phyloP scores from a whole-genome alignment of 2,329 filamentous ascomycete species.

The Pseudopithomyces maydicus region DNA sequence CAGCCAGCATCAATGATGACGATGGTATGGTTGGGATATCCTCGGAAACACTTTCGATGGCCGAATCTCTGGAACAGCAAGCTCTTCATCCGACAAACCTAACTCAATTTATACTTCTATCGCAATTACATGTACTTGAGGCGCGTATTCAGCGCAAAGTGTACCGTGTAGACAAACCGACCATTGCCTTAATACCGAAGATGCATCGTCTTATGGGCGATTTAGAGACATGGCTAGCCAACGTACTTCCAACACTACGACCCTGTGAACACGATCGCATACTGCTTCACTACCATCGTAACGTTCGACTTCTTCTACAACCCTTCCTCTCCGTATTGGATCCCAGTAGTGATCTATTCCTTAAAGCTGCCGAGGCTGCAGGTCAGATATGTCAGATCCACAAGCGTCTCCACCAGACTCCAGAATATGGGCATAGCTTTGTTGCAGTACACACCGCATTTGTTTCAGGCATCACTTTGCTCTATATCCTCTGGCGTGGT shows the following conservation, averaged over 20 bases:
- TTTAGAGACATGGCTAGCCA: constrained; percentile 55
- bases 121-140: constrained; percentile 54
- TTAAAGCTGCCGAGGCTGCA: constrained; percentile 48
- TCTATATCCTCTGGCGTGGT: constrained; percentile 50
- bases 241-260: constrained; percentile 40
- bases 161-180: constrained; percentile 55
- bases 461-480: no score
- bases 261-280: constrained; percentile 53
- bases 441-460: constrained; percentile 52
- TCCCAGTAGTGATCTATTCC: constrained; percentile 54
- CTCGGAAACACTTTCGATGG: no score
- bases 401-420: constrained; percentile 49
- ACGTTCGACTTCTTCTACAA: constrained; percentile 57
- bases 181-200: constrained; percentile 53
- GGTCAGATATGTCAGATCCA: constrained; percentile 51
- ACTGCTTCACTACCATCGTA: constrained; percentile 57
- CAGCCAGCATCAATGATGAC: no score
- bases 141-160: constrained; percentile 59
- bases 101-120: constrained; percentile 39
- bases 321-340: constrained; percentile 56
- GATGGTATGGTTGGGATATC: no score
- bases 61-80: no score
- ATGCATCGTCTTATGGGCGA: constrained; percentile 53
- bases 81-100: no score
- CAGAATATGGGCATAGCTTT: constrained; percentile 51